phyloP scores from a whole-genome alignment of 2,329 filamentous ascomycete species.

The Diplodia mutila region DNA sequence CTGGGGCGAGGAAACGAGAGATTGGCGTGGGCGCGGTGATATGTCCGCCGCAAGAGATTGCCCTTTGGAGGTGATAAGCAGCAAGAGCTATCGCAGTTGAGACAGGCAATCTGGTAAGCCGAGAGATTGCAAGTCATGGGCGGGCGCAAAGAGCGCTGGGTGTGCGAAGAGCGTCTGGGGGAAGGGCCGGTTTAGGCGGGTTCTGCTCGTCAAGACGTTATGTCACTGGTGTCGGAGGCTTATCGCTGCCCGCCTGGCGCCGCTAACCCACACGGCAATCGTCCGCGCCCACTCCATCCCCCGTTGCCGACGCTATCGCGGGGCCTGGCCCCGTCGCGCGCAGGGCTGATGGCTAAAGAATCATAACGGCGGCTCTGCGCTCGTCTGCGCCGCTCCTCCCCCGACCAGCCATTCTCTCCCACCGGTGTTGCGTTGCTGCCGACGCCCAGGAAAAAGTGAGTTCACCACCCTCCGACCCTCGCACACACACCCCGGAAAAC shows the following conservation, averaged over 20 bases:
- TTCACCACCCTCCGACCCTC: not conserved
- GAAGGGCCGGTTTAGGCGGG: too few relatives aligned
- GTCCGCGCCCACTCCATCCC: slow-evolving; percentile 11
- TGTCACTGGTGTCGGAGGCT: slow-evolving; percentile 13
- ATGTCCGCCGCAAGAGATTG: slow-evolving; percentile 1
- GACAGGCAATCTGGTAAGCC: slow-evolving; percentile 9
- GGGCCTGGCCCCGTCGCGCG: slow-evolving; percentile 5
- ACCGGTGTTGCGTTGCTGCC: too few relatives aligned
- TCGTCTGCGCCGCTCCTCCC: not conserved
- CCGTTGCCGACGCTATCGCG: slow-evolving; percentile 22
- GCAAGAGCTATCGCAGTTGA: not conserved
- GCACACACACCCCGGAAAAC: not conserved
- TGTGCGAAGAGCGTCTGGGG: not conserved
- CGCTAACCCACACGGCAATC: slow-evolving; percentile 21
- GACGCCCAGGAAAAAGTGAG: not conserved
- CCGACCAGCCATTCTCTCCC: not conserved
- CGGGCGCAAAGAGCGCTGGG: slow-evolving; percentile 5
- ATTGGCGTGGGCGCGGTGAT: not conserved
- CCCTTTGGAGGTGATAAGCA: slow-evolving; percentile 4
- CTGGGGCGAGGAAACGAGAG: not conserved
- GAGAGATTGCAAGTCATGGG: slow-evolving; percentile 13
- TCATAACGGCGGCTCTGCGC: slow-evolving; percentile 20
- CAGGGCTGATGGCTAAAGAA: slow-evolving; percentile 8
- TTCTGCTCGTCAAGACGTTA: slow-evolving; percentile 12
- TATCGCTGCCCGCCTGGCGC: slow-evolving; percentile 17